These are phyloP conservation scores for Teratosphaeria epicoccoides DNA, from an alignment of 2,329 filamentous ascomycete species.

Conservation along the genomic window DNA sequence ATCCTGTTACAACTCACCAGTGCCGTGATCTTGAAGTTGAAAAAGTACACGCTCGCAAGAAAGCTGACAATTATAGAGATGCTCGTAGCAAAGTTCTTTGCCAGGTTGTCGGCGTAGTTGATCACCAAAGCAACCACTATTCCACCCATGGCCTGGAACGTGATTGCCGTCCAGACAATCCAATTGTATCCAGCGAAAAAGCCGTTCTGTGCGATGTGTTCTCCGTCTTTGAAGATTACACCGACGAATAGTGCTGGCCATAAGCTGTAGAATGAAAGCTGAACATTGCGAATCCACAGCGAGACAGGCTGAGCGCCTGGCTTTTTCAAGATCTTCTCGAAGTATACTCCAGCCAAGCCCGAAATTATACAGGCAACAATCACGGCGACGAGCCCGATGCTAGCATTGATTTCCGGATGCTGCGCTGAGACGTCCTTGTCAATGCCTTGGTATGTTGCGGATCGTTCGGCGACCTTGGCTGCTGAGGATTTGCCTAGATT, in stretches of 20 bases:
- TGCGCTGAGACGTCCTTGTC: conserved; percentile 45
- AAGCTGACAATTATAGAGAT: conserved; percentile 85
- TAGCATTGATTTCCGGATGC: conserved; percentile 58
- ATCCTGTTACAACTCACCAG: conserved; percentile 48
- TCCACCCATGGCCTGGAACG: conserved; percentile 73
- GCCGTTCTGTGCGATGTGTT: conserved; percentile 68
- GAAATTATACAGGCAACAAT: conserved; percentile 69
- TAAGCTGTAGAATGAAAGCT: conserved; percentile 86
- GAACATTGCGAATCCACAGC: conserved; percentile 89
- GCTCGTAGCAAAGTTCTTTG: conserved; percentile 87
- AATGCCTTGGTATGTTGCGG: conserved; percentile 86
- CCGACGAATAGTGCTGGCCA: conserved; percentile 82
- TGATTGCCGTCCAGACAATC: conserved; percentile 77
- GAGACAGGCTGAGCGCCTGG: conserved; percentile 58
- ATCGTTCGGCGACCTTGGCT: conserved; percentile 51
- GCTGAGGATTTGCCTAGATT: conserved; percentile 49
- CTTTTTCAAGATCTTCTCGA: conserved; percentile 86
- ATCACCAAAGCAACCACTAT: conserved; percentile 74
- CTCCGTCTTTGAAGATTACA: conserved; percentile 76
- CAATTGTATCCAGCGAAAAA: conserved; percentile 94
- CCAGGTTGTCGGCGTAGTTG: conserved; percentile 77
- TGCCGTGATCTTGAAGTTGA: conserved; percentile 63
- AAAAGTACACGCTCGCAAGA: conserved; percentile 73
- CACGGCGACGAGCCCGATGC: conserved; percentile 68
- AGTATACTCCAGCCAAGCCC: conserved; percentile 74